A percentile compares a stretch with the other conserved stretches of the same genome.
These are phyloP conservation scores for Tricholomella constricta DNA, from an alignment of 768 basidiomycete species.

Conservation along the genomic window DNA sequence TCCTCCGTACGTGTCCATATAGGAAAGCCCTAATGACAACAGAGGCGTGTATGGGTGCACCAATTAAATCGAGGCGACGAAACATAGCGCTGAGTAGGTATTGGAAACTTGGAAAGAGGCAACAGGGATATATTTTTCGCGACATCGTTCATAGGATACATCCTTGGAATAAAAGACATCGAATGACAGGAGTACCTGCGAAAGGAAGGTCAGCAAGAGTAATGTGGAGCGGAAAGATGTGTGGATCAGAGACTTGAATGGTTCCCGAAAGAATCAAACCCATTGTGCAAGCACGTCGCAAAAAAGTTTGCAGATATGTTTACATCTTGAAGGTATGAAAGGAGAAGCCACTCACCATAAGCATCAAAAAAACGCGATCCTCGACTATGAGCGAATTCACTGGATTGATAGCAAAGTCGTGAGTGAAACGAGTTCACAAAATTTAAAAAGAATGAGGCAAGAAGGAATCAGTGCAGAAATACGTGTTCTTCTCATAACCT, in stretches of 20 bases:
- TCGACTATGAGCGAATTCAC: background rate
- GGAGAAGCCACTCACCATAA: conserved; percentile 29
- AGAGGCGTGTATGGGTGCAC: too few relatives aligned
- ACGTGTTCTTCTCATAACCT: conserved; percentile 57
- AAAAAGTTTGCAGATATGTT: conserved; percentile 39
- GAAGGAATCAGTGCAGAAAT: conserved; percentile 38
- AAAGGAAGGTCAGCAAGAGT: background rate
- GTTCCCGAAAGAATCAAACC: conserved; percentile 67
- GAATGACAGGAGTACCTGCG: background rate
- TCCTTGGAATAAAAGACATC: background rate
- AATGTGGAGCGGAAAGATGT: background rate
- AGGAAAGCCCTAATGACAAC: too few relatives aligned
- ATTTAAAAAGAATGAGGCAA: background rate
- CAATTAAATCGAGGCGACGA: too few relatives aligned
- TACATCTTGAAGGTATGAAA: conserved; percentile 38
- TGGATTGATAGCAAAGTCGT: background rate
- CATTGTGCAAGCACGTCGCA: conserved; percentile 66
- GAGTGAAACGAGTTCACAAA: background rate
- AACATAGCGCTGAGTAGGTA: too few relatives aligned
- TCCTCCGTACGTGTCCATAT: too few relatives aligned
- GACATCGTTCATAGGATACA: background rate
- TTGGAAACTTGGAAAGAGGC: background rate
- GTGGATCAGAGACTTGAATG: conserved; percentile 81
- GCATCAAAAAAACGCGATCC: background rate
- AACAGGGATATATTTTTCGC: too few relatives aligned